These are phyloP conservation scores for Brachypodium distachyon DNA, from an alignment of 202 grass and related monocot genomes.

Conservation along the genomic window DNA sequence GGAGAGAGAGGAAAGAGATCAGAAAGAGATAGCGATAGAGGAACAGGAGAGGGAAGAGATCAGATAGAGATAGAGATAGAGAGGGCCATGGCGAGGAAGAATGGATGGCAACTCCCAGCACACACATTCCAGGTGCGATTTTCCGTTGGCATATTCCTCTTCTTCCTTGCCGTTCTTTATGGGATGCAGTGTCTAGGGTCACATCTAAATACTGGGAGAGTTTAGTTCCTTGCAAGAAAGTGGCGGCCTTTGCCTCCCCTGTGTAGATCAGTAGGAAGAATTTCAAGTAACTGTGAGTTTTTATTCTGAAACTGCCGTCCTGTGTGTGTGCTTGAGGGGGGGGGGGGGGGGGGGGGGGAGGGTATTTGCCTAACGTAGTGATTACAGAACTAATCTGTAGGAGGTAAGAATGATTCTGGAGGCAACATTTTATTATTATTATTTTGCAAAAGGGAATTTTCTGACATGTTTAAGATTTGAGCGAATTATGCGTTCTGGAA, in stretches of 20 bases:
- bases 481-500: background rate
- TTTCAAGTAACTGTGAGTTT: background rate
- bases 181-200: background rate
- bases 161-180: background rate
- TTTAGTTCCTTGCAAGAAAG: background rate
- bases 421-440: background rate
- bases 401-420: background rate
- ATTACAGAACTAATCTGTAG: background rate
- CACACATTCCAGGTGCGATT: conserved; percentile 73
- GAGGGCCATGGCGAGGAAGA: conserved; percentile 53
- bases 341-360: too few relatives aligned
- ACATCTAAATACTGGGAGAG: background rate
- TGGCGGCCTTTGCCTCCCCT: background rate
- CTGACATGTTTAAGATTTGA: background rate
- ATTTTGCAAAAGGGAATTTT: background rate
- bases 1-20: background rate
- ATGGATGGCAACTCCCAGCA: conserved; percentile 87
- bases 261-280: background rate
- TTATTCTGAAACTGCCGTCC: background rate
- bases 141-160: background rate
- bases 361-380: background rate
- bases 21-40: background rate
- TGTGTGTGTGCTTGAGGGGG: background rate
- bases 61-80: too few relatives aligned
- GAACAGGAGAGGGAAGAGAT: too few relatives aligned